Base-by-base conservation (phyloP, 2,329 filamentous ascomycete species). In the Colletotrichum eleusines region DNA sequence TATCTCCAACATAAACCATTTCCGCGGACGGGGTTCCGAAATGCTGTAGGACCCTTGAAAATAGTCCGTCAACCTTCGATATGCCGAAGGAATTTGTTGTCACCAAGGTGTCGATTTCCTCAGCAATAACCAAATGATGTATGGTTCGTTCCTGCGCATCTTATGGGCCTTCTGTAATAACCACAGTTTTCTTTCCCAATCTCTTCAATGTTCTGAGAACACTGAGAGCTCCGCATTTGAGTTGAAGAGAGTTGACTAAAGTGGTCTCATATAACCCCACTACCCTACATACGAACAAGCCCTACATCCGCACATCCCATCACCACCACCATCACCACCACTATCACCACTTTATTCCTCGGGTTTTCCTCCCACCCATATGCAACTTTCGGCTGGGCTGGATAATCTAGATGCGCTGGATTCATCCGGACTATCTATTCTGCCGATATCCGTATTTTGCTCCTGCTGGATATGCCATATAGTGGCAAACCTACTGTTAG, bases 141-240 rank as follows among this genome's bases (percentile, higher is more conserved):
- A 84, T 51, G 0, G 84, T 84, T 74, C 83, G 81, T 71, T 83
- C 77, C 64, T 87, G 84, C 2, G 83, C 80, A 74, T 86, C 84
- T 48, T 83, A 79, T 0, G 83, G 84, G 0, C 84, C 84, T 72
- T 87, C 84, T 0, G 84, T 86, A 0, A 86, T 78, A 23, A 86
- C 73, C 0, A 79, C 77, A 4, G 86, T 76, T n/a, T 78, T 83
- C 72, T 83, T 83, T 0, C 79, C 78, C 0, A 76, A 72, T 0
- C 40, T 14, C 61, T 78, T 81, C 3, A 86, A 73, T 1, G 72
- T 74, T 6, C 73, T 42, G 0, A 86, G 74, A 1, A 86, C 72
- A 0, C 75, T 63, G 3, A 80, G 18, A 0, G 81, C 81, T 0
- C 83, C 83, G 1, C 72, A 38, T 61, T 85, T 85, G 0, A 80